phyloP scores from a whole-genome alignment of 2,329 filamentous ascomycete genomes.

The Claviceps cyperi region DNA sequence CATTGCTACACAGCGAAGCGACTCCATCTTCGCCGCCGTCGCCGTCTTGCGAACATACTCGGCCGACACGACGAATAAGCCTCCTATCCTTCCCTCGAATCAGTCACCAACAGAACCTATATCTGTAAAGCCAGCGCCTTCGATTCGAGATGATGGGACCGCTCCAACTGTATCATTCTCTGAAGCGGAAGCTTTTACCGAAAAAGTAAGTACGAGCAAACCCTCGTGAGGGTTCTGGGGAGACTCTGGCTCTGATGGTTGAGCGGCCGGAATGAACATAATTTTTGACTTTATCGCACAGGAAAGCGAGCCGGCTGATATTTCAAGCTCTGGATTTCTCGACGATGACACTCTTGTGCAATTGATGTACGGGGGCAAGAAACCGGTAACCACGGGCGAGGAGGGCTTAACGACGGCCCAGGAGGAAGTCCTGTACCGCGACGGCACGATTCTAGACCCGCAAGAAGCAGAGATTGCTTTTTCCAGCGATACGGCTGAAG shows the following conservation, averaged over 20 bases:
- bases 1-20: constrained; percentile 10
- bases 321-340: constrained; percentile 12
- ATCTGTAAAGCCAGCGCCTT: constrained; percentile 1
- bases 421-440: constrained; percentile 27
- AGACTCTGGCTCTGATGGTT: constrained; percentile 1
- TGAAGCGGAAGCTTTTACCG: neutral
- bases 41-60: constrained; percentile 16
- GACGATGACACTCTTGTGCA: constrained; percentile 24
- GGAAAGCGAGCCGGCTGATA: neutral
- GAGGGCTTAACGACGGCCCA: constrained; percentile 27
- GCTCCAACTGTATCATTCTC: neutral
- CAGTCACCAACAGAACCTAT: neutral
- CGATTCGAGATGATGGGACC: neutral
- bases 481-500: constrained; percentile 11
- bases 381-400: constrained; percentile 14
- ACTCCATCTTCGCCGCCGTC: constrained; percentile 10
- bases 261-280: neutral
- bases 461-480: constrained; percentile 18
- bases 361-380: constrained; percentile 22
- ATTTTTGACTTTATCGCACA: neutral
- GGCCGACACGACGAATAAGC: constrained; percentile 14
- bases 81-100: neutral
- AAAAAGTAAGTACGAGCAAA: neutral
- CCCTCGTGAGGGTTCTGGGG: neutral
- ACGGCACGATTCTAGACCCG: constrained; percentile 25